phyloP scores from a whole-genome alignment of 257 asterid genomes.

The Ligustrum vulgare region DNA sequence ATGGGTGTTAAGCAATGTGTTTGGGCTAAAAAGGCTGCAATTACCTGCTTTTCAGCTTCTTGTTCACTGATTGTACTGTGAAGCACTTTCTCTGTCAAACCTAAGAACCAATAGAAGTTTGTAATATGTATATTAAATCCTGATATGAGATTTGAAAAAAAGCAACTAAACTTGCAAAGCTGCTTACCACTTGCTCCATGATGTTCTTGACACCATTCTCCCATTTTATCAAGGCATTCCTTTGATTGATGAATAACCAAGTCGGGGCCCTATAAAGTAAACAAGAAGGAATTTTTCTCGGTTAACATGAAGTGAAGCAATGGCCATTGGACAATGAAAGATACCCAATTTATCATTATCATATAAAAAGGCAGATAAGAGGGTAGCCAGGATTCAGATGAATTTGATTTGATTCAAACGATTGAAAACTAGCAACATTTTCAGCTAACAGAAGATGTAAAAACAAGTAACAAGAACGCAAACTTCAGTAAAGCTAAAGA shows the following conservation, averaged over 20 bases:
- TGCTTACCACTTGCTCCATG: slow-evolving; percentile 79
- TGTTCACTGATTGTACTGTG: slow-evolving; percentile 63
- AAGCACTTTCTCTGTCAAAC: slow-evolving; percentile 88
- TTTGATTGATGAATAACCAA: slow-evolving; percentile 78
- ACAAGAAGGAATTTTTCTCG: slow-evolving; percentile 15
- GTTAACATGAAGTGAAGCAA: slow-evolving; percentile 18
- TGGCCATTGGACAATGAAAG: background rate
- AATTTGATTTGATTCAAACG: background rate
- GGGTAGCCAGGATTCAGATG: background rate
- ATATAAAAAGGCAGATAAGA: background rate
- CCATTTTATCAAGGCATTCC: slow-evolving; percentile 88
- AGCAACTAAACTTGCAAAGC: slow-evolving; percentile 18
- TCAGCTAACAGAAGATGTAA: background rate
- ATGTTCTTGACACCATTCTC: slow-evolving; percentile 96
- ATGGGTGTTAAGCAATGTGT: slow-evolving; percentile 11
- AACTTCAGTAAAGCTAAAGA: slow-evolving; percentile 17
- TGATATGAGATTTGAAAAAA: too few species aligned
- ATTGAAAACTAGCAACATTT: background rate
- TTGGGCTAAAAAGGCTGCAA: slow-evolving; percentile 6
- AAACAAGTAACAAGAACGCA: background rate
- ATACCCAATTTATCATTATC: background rate
- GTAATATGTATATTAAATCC: too few species aligned
- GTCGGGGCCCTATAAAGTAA: slow-evolving; percentile 73
- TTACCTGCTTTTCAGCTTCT: slow-evolving; percentile 94
- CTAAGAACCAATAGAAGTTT: slow-evolving; percentile 37